These are phyloP conservation scores for Rhizophora apiculata DNA, from an alignment of 345 rosid species.

Conservation along the genomic window DNA sequence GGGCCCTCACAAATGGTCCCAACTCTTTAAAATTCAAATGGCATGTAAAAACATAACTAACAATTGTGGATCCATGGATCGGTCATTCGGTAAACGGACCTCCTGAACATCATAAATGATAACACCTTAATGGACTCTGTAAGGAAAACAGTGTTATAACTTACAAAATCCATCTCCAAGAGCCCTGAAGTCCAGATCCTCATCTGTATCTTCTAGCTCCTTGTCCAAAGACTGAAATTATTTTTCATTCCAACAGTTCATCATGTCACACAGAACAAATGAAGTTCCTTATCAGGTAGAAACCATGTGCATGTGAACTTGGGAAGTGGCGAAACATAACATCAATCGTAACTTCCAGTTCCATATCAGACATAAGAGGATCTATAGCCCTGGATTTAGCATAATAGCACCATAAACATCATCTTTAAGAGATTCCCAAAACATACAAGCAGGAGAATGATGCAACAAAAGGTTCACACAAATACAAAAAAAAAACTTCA, in stretches of 20 bases:
- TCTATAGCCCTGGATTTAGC: neutral
- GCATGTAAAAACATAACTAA: neutral
- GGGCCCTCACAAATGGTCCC: neutral
- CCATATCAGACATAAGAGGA: neutral
- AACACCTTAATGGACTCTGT: neutral
- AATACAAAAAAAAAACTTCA: neutral
- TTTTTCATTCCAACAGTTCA: neutral
- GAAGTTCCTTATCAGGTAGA: neutral
- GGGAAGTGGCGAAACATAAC: too few relatives aligned
- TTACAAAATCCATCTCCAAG: constrained; percentile 70
- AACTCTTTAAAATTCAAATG: neutral
- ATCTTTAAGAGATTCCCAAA: neutral
- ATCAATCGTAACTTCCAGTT: neutral
- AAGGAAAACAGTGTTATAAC: constrained; percentile 21
- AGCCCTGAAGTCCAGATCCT: constrained; percentile 65
- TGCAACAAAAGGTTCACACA: neutral
- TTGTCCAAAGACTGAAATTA: constrained; percentile 49
- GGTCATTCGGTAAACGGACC: neutral
- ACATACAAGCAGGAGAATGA: neutral
- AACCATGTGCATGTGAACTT: neutral
- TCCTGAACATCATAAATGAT: neutral
- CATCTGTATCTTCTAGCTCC: constrained; percentile 52
- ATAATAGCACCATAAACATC: too few relatives aligned
- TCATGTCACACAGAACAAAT: neutral
- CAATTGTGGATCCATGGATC: neutral